Evolutionary conservation across 169 alveolate species (phyloP), one percentile per base, ranked within the genome.

Genomic region (Cryptosporidium bovis): DNA sequence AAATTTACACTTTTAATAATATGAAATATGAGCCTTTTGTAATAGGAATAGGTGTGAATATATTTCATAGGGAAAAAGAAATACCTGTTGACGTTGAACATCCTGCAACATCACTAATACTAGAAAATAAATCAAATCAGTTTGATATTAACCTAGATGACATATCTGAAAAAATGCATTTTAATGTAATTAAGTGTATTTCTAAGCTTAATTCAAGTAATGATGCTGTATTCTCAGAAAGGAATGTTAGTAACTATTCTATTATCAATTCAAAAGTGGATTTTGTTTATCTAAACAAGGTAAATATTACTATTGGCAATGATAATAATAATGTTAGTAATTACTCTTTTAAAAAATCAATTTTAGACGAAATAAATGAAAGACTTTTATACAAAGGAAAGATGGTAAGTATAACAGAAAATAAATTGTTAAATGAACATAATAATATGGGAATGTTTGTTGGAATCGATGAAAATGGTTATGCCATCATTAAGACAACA

Each of bases 31-130:
- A 60, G 18, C 87, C 87, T 36, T 33, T 77, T 58, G 71, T 77
- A 60, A n/a, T 77, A 20, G 87, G 87, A 58, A 60, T 77, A 40
- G 87, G 87, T 20, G 29, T 77, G 15, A 77, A 77, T 77, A 71
- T 77, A 58, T 66, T 77, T 20, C 87, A 77, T 46, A 46, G 56
- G 15, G 64, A 77, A 44, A 20, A 13, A 4, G 65, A 77, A 56
- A 15, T 77, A 44, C 87, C 87, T 24, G 27, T 56, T 44, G 46
- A 77, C 36, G 55, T 77, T 34, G 87, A 77, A 13, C 5, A 48
- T 36, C 87, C 87, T 4, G 87, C 77, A 60, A 77, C 87, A 24
- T 77, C 87, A 12, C 16, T 77, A 16, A 29, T 34, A 44, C 18
- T 77, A 15, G 87, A 77, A 77, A 77, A 71, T 48, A 48, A 12